Evolutionary conservation across 2,329 filamentous ascomycete genomes (phyloP).

Genomic region (Endothia cerciana): DNA sequence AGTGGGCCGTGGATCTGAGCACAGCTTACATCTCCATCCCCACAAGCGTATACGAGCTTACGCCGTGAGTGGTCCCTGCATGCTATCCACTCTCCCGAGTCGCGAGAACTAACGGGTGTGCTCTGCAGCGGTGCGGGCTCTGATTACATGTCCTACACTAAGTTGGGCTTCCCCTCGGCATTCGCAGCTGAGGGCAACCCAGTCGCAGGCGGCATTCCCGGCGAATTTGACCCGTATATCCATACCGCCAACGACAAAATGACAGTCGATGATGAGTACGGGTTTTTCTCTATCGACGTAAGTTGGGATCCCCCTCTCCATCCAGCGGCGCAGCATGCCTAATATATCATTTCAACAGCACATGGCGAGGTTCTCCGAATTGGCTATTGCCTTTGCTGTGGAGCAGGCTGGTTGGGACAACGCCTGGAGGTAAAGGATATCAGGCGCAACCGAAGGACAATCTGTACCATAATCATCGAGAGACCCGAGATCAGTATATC

Average conservation of each 20-base stretch:
- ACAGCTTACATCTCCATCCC: slow-evolving; percentile 44
- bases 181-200: slow-evolving; percentile 46
- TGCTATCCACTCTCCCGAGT: neutral
- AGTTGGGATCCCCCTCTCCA: slow-evolving; percentile 28
- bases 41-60: slow-evolving; percentile 40
- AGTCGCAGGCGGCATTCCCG: slow-evolving; percentile 36
- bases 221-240: slow-evolving; percentile 45
- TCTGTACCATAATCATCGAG: neutral
- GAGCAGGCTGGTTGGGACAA: slow-evolving; percentile 47
- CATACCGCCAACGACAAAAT: slow-evolving; percentile 43
- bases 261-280: slow-evolving; percentile 43
- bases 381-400: slow-evolving; percentile 44
- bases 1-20: slow-evolving; percentile 41
- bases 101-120: neutral
- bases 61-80: slow-evolving; percentile 32
- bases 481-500: neutral
- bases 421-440: slow-evolving; percentile 38
- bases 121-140: slow-evolving; percentile 41
- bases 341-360: slow-evolving; percentile 36
- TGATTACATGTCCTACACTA: slow-evolving; percentile 47
- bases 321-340: neutral
- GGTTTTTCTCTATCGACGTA: slow-evolving; percentile 44
- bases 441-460: neutral
- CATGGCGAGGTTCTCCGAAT: slow-evolving; percentile 46
- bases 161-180: slow-evolving; percentile 43